Percentiles rank a stretch among this genome's conserved stretches.
Conservation (phyloP, 2,329 filamentous ascomycete species). For the Colletotrichum sp. region DNA sequence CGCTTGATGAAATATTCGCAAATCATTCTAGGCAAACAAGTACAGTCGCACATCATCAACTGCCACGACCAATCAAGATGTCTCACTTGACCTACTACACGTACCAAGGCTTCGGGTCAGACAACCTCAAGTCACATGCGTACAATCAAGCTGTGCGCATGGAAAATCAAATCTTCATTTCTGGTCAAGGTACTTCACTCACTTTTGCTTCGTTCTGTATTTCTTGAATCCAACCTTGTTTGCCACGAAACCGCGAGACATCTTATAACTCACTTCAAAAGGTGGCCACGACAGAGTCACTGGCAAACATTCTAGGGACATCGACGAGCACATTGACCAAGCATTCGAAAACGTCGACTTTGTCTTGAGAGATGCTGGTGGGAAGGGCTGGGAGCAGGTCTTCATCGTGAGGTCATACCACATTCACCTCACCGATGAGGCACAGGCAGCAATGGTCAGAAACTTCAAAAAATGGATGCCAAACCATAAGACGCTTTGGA, state of each 20-base stretch:
- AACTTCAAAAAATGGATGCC: not conserved
- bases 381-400: not conserved
- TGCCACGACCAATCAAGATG: not conserved
- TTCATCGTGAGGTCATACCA: not conserved
- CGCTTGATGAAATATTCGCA: not conserved
- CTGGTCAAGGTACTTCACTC: not conserved
- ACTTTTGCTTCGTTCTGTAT: not conserved
- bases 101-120: not conserved
- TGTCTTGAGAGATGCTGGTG: not conserved
- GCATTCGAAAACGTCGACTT: not conserved
- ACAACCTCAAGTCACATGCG: not conserved
- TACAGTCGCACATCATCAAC: rapidly evolving
- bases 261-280: not conserved
- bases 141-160: not conserved
- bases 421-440: not conserved
- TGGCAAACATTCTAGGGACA: not conserved
- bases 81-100: not conserved
- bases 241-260: not conserved
- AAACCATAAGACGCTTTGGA: not conserved
- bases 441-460: not conserved
- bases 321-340: not conserved
- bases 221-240: not conserved
- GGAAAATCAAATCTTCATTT: not conserved
- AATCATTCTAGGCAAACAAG: not conserved
- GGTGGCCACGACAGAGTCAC: not conserved